Evolutionary conservation across 164 flowering plant species (phyloP).

Genomic region (Saururus chinensis): DNA sequence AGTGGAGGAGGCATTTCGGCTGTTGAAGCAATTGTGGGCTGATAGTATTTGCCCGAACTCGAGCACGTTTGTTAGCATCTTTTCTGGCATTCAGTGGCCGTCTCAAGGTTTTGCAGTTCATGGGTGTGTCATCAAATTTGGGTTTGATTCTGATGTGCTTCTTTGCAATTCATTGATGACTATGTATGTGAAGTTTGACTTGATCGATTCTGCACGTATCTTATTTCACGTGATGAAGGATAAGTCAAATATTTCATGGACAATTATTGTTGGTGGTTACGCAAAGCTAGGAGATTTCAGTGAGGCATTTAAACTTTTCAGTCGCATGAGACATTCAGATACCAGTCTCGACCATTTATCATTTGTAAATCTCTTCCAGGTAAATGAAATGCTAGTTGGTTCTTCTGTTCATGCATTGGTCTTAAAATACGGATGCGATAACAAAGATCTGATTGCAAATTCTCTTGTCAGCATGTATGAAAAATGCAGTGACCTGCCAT

Average conservation of each 20-base stretch:
- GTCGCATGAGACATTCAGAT: slow-evolving; percentile 12
- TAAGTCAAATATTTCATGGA: slow-evolving; percentile 26
- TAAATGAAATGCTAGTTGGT: slow-evolving; percentile 12
- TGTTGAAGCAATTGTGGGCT: not conserved
- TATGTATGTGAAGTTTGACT: slow-evolving; percentile 15
- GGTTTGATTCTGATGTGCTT: slow-evolving; percentile 11
- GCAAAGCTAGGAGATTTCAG: slow-evolving; percentile 11
- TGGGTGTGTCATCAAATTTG: slow-evolving; percentile 18
- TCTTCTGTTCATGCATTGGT: slow-evolving; percentile 21
- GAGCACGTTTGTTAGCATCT: not conserved
- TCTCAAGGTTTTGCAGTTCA: slow-evolving; percentile 17
- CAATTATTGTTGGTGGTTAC: slow-evolving; percentile 20
- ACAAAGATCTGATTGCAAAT: slow-evolving; percentile 14
- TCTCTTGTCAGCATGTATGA: not conserved
- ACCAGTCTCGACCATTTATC: slow-evolving; percentile 10
- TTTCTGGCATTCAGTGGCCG: not conserved
- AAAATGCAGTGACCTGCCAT: slow-evolving; percentile 1
- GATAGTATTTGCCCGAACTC: not conserved
- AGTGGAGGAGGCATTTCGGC: not conserved
- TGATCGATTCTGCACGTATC: slow-evolving; percentile 10
- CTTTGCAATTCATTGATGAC: slow-evolving; percentile 22
- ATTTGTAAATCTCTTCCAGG: slow-evolving; percentile 13
- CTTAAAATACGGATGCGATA: slow-evolving; percentile 17
- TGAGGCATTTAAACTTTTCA: slow-evolving; percentile 14
- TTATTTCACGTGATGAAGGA: slow-evolving; percentile 18